Percentiles rank a stretch among this genome's conserved stretches.
Conservation (phyloP, 1,139 yeast genomes). For the Yamadazyma diospyri region DNA sequence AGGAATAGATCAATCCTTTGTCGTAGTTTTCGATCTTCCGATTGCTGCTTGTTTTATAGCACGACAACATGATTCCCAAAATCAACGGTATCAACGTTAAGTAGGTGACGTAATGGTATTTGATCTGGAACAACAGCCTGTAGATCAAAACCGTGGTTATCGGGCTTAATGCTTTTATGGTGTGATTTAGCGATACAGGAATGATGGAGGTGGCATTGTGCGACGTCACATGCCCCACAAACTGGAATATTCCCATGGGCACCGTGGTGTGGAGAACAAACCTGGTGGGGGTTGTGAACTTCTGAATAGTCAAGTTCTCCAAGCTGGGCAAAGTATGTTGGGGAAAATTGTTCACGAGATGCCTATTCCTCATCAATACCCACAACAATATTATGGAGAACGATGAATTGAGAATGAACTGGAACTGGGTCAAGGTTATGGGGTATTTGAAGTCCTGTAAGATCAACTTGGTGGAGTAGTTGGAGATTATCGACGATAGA, state of each 20-base stretch:
- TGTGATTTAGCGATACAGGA: conserved; percentile 89
- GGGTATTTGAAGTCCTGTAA: conserved; percentile 71
- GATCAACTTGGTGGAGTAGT: conserved; percentile 75
- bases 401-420: conserved; percentile 65
- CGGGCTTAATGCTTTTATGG: conserved; percentile 88
- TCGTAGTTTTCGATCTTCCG: conserved; percentile 26
- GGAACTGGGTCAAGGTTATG: conserved; percentile 79
- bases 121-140: conserved; percentile 52
- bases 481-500: conserved; percentile 72
- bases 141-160: conserved; percentile 82
- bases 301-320: conserved; percentile 16
- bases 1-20: conserved; percentile 70
- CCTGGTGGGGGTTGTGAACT: conserved; percentile 49
- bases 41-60: conserved; percentile 43
- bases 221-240: conserved; percentile 83
- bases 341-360: conserved; percentile 42
- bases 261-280: conserved; percentile 64
- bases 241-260: conserved; percentile 93
- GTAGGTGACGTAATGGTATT: conserved; percentile 66
- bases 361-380: conserved; percentile 16
- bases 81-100: conserved; percentile 73
- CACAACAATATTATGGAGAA: conserved; percentile 40
- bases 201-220: conserved; percentile 85
- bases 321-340: conserved; percentile 52
- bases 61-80: conserved; percentile 80